A percentile compares a stretch with the other conserved stretches of the same genome.
Evolutionary conservation across 179 eudicot species (phyloP).

Genomic region (Beta macrorhiza): DNA sequence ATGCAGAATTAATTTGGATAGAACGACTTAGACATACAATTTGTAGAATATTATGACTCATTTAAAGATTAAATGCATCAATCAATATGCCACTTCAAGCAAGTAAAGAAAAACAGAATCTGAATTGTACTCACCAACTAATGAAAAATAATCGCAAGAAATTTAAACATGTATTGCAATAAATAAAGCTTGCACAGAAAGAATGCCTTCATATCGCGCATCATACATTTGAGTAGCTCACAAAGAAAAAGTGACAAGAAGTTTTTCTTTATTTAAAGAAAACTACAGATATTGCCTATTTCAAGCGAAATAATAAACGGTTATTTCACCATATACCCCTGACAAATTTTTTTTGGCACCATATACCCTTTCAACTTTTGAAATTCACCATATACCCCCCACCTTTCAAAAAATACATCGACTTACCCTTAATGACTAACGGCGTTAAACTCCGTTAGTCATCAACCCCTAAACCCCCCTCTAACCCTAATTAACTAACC

Average conservation of each 20-base stretch:
- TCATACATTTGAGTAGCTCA: constrained; percentile 1
- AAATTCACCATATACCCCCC: no score
- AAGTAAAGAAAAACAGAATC: background rate
- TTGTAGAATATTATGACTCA: background rate
- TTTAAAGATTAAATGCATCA: background rate
- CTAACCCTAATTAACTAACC: no score
- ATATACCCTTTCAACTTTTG: no score
- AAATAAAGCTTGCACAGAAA: background rate
- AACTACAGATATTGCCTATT: background rate
- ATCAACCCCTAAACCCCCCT: no score
- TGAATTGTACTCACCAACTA: background rate
- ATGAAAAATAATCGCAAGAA: background rate
- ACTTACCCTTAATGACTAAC: no score
- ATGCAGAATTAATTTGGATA: constrained; percentile 1
- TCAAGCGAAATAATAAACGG: no score
- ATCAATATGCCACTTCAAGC: background rate
- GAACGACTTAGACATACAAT: background rate
- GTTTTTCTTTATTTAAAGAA: background rate
- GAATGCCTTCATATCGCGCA: background rate
- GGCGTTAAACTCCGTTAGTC: no score
- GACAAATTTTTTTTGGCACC: no score
- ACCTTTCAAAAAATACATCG: no score
- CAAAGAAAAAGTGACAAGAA: constrained; percentile 1
- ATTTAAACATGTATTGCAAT: constrained; percentile 7
- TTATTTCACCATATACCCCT: no score